Conservation (phyloP, 768 basidiomycete species). For the Tylopilus balloui region DNA sequence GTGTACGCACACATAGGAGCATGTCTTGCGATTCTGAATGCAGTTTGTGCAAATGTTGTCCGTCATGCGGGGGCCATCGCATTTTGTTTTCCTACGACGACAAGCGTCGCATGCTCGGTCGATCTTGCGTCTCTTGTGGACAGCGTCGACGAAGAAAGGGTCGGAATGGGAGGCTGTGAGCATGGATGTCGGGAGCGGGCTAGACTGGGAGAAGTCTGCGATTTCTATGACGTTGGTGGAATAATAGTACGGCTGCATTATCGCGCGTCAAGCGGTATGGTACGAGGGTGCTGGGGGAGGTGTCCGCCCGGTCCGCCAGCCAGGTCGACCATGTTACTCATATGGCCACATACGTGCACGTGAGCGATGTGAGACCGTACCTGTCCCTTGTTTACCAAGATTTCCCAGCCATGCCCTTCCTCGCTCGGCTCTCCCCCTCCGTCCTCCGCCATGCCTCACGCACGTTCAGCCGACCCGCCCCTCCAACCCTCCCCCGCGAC, state of each 20-base stretch:
- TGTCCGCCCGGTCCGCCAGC: background rate
- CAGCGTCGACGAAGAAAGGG: conserved; percentile 10
- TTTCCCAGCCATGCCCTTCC: background rate
- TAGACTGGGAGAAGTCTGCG: conserved; percentile 10
- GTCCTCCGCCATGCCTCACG: conserved; percentile 1
- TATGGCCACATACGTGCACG: too few relatives aligned
- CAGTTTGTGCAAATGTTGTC: conserved; percentile 58
- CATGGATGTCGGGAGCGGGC: conserved; percentile 5
- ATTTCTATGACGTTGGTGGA: conserved; percentile 28
- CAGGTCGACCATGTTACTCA: background rate
- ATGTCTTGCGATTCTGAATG: conserved; percentile 43
- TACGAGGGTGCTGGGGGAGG: too few relatives aligned
- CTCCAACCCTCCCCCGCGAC: conserved; percentile 67
- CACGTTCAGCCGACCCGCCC: conserved; percentile 51
- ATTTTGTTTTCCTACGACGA: conserved; percentile 54
- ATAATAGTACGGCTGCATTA: conserved; percentile 24
- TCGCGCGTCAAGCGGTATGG: background rate
- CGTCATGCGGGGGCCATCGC: conserved; percentile 52
- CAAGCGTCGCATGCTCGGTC: conserved; percentile 60
- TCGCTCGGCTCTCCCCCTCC: background rate
- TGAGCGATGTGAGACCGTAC: background rate
- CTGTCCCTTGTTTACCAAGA: background rate
- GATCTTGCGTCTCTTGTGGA: conserved; percentile 41
- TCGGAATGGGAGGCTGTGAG: conserved; percentile 8
- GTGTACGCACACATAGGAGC: conserved; percentile 54